phyloP scores from a whole-genome alignment of 129 eudicot species.

The Tagetes patula region DNA sequence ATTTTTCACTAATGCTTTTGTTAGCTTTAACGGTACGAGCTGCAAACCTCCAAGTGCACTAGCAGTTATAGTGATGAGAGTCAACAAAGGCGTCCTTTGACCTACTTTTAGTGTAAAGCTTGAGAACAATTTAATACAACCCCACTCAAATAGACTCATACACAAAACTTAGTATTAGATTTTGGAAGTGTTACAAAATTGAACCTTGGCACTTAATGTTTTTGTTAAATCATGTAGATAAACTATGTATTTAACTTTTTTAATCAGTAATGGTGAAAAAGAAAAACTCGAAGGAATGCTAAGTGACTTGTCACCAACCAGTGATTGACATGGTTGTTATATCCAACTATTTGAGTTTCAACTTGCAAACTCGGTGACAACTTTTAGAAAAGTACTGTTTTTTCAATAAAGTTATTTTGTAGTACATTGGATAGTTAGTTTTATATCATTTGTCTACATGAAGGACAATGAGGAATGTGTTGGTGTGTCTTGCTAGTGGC shows the following conservation, averaged over 20 bases:
- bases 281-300: no score
- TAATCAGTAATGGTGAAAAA: no score
- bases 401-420: not conserved
- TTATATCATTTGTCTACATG: not conserved
- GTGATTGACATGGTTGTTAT: not conserved
- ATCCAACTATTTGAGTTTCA: not conserved
- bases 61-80: slow-evolving; percentile 72
- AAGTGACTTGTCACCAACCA: not conserved
- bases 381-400: not conserved
- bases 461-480: no score
- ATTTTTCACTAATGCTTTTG: slow-evolving; percentile 20
- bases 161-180: no score
- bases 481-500: no score
- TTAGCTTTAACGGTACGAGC: slow-evolving; percentile 72
- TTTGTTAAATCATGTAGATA: no score
- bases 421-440: not conserved
- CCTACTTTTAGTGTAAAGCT: not conserved
- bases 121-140: slow-evolving; percentile 55
- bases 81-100: slow-evolving; percentile 76
- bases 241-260: no score
- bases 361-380: not conserved
- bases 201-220: no score
- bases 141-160: no score
- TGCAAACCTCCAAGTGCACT: slow-evolving; percentile 71
- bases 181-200: no score